Percentiles rank a stretch among this genome's conserved stretches.
Conservation (phyloP, 441 rosid genomes). For the Bruguiera hainesii region DNA sequence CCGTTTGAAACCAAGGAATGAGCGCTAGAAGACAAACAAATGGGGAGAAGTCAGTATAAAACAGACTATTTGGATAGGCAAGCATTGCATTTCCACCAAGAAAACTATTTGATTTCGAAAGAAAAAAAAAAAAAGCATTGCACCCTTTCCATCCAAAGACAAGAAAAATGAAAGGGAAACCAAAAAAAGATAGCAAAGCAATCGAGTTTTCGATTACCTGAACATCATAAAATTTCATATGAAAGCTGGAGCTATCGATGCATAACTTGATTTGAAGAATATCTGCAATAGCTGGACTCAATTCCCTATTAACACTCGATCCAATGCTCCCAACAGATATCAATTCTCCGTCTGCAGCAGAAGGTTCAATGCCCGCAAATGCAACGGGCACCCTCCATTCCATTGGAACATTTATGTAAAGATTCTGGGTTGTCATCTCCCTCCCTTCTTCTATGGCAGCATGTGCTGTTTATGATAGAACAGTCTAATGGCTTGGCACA, state of each 20-base stretch:
- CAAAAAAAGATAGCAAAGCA: neutral
- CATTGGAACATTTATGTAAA: too few species aligned
- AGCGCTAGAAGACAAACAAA: constrained; percentile 39
- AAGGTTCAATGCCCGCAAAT: constrained; percentile 80
- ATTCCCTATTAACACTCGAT: constrained; percentile 60
- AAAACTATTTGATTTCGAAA: neutral
- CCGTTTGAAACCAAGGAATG: constrained; percentile 75
- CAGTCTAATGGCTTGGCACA: too few species aligned
- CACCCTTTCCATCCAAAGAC: neutral
- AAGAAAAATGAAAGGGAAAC: neutral
- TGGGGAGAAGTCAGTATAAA: neutral
- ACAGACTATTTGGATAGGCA: neutral
- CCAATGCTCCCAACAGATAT: constrained; percentile 84
- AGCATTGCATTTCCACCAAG: neutral
- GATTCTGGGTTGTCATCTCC: too few species aligned
- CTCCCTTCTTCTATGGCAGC: too few species aligned
- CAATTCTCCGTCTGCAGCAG: constrained; percentile 86
- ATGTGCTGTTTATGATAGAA: too few species aligned
- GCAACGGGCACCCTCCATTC: constrained; percentile 78
- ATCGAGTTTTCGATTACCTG: constrained; percentile 36
- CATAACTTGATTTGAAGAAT: constrained; percentile 81
- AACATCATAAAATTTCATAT: constrained; percentile 82
- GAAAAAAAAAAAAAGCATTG: neutral
- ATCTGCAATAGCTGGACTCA: constrained; percentile 75
- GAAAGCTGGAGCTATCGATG: constrained; percentile 82